phyloP scores from a whole-genome alignment of 2,329 filamentous ascomycete species.

The Aspergillus cejpii region DNA sequence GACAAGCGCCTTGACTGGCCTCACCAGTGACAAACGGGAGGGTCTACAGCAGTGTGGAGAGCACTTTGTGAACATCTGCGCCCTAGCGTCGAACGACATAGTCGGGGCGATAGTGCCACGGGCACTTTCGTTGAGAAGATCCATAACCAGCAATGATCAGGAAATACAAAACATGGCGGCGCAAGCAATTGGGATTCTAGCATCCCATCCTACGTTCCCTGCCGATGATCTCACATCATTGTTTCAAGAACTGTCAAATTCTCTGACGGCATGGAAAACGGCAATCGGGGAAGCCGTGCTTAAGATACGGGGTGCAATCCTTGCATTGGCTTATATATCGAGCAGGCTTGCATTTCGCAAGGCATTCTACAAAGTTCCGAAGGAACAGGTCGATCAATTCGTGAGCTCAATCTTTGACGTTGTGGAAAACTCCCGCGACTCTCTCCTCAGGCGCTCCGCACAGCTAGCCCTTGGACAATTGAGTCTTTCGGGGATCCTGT shows the following conservation, averaged over 20 bases:
- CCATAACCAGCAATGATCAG: conserved; percentile 65
- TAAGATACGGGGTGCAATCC: conserved; percentile 54
- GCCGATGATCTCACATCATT: conserved; percentile 39
- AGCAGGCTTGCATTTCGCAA: conserved; percentile 52
- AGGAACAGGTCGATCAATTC: conserved; percentile 39
- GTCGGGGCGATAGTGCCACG: conserved; percentile 47
- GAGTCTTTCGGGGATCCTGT: conserved; percentile 52
- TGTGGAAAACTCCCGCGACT: conserved; percentile 50
- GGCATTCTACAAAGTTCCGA: conserved; percentile 25
- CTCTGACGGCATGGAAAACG: conserved; percentile 48
- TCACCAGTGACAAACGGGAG: conserved; percentile 36
- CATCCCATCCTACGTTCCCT: conserved; percentile 52
- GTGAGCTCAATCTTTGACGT: conserved; percentile 46
- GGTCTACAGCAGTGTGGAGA: conserved; percentile 43
- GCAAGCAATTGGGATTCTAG: conserved; percentile 67
- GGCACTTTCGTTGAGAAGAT: conserved; percentile 49
- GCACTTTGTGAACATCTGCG: conserved; percentile 50
- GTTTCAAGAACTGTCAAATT: conserved; percentile 44
- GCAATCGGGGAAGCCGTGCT: conserved; percentile 56
- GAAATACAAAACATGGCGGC: conserved; percentile 61
- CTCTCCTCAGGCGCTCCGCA: conserved; percentile 51
- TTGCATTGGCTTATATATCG: conserved; percentile 52
- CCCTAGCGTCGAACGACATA: conserved; percentile 49
- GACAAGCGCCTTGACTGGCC: conserved; percentile 41
- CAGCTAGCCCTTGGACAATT: conserved; percentile 56